Base-by-base conservation (phyloP, 345 rosid genomes). In the Bretschneidera sinensis region DNA sequence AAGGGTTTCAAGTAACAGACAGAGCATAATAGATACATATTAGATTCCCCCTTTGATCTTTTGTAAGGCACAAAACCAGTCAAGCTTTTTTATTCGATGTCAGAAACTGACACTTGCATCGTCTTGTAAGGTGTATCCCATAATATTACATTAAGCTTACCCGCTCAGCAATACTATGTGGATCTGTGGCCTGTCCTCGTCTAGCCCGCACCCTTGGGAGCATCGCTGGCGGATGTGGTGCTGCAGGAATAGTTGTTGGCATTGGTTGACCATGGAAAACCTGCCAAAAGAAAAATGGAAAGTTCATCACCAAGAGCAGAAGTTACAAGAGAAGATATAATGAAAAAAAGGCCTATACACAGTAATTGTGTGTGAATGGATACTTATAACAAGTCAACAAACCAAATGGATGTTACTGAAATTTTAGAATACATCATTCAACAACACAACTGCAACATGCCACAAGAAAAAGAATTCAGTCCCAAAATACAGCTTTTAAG, bases 181-280 rank as follows among this genome's bases (percentile, higher is more conserved):
- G 99, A 85, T 95, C 99, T 45, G 99, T 95, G 63, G 99, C 99
- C 61, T 95, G 99, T 53, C 99, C 99, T 76, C 99, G 80, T 71
- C 99, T 82, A 77, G 99, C 99, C 63, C 99, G 83, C 43, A 88
- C 94, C 77, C 97, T 82, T 17, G 99, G 98, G 4, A 96, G 99
- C 82, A 95, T 83, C 55, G 88, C 60, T 21, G 98, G 98, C 63
- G 92, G 89, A 75, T 95, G 98, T 49, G 96, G 96, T 23, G 85
- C 89, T 11, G 88, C 63, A 59, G 91, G 81, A 51, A 80, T 72
- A 64, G 92, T 75, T 71, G 82, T 70, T 25, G 87, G 73, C 86
- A 86, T 67, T 6, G 96, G 87, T 73, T 91, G 99, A 13, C 96
- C 97, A 54, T 95, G 98, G 66, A 81, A 91, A 35, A 88, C 88